Conservation (phyloP, 2,329 filamentous ascomycete genomes). For the Neonectria punicea region DNA sequence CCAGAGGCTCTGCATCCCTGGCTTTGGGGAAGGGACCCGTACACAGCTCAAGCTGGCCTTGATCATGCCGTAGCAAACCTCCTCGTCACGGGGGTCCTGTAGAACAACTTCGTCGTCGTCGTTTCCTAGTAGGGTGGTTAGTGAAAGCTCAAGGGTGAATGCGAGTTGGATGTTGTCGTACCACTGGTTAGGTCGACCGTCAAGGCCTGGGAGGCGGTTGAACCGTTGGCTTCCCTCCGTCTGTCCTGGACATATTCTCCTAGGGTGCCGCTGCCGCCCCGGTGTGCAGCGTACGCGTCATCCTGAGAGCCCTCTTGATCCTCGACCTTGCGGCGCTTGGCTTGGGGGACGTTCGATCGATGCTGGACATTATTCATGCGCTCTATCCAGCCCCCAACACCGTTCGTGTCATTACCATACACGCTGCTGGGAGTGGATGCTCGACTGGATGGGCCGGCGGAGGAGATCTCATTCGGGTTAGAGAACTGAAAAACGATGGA, state of each 20-base stretch:
- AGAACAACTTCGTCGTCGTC: constrained; percentile 70
- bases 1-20: constrained; percentile 68
- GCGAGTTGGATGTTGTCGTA: constrained; percentile 38
- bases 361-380: constrained; percentile 79
- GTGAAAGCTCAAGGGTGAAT: neutral
- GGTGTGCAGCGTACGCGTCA: constrained; percentile 44
- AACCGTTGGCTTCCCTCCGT: constrained; percentile 54
- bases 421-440: constrained; percentile 47
- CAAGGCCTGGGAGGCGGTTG: constrained; percentile 47
- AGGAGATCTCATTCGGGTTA: constrained; percentile 48
- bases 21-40: constrained; percentile 75
- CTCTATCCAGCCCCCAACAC: constrained; percentile 75
- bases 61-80: constrained; percentile 85
- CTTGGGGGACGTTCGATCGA: constrained; percentile 66
- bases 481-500: constrained; percentile 57
- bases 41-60: constrained; percentile 75
- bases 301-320: constrained; percentile 56
- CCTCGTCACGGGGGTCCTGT: constrained; percentile 70
- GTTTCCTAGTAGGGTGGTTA: constrained; percentile 39
- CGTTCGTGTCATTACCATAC: constrained; percentile 43
- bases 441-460: constrained; percentile 47
- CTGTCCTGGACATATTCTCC: constrained; percentile 74
- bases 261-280: constrained; percentile 65
- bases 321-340: constrained; percentile 73
- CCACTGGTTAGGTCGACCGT: constrained; percentile 70